A percentile compares a stretch with the other conserved stretches of the same genome.
Conservation (phyloP, 2,329 filamentous ascomycete species). For the Emericellopsis atlantica region DNA sequence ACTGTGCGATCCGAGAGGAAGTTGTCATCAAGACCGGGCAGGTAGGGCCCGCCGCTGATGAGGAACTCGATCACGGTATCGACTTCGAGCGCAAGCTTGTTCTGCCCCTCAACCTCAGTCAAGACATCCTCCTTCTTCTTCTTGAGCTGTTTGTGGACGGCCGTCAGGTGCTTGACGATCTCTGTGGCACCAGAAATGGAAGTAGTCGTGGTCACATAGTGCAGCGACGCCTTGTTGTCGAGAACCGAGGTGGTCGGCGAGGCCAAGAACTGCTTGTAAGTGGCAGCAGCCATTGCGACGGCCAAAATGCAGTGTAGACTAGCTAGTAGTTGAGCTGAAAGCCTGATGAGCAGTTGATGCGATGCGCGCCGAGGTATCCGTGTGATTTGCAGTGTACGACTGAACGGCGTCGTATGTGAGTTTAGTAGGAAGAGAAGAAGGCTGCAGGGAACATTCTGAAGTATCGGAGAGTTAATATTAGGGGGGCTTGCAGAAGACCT, state of each 20-base stretch:
- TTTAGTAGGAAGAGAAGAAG: no score
- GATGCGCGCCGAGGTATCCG: no score
- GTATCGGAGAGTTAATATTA: no score
- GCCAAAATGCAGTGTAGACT: no score
- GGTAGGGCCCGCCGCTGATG: slow-evolving; percentile 69
- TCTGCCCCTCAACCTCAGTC: slow-evolving; percentile 56
- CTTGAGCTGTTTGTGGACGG: slow-evolving; percentile 60
- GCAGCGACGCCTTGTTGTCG: slow-evolving; percentile 53
- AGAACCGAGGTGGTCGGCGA: slow-evolving; percentile 52
- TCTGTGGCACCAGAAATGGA: slow-evolving; percentile 57
- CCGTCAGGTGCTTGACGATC: slow-evolving; percentile 71
- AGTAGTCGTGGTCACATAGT: slow-evolving; percentile 85
- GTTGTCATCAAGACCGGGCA: slow-evolving; percentile 87
- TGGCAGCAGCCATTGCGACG: slow-evolving; percentile 13
- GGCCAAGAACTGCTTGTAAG: slow-evolving; percentile 63
- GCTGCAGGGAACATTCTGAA: no score
- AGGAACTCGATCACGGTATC: slow-evolving; percentile 76
- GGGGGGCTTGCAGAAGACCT: no score
- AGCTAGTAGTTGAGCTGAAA: no score
- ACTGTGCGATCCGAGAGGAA: slow-evolving; percentile 76
- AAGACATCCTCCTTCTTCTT: slow-evolving; percentile 74
- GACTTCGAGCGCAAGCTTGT: slow-evolving; percentile 68
- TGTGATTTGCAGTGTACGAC: no score
- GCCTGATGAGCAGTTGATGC: no score
- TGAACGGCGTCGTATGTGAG: no score